A percentile compares a stretch with the other conserved stretches of the same genome.
These are phyloP conservation scores for Trichoderma aggressivum DNA, from an alignment of 2,329 filamentous ascomycete species.

Conservation along the genomic window DNA sequence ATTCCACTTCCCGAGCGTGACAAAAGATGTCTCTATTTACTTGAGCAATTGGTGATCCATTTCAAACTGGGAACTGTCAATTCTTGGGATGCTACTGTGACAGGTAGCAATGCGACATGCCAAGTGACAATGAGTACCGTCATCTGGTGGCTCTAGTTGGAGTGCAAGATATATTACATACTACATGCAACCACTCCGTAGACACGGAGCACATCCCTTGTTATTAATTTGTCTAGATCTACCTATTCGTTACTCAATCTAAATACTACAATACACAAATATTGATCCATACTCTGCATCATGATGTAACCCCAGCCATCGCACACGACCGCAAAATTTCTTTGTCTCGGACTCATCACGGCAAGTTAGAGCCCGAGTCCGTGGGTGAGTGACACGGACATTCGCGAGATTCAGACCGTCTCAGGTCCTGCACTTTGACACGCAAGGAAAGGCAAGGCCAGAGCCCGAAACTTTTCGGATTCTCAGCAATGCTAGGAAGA, in stretches of 20 bases:
- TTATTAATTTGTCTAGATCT: background rate
- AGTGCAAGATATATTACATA: background rate
- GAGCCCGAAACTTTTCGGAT: background rate
- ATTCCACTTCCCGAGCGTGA: background rate
- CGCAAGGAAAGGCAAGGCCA: background rate
- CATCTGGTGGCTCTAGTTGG: background rate
- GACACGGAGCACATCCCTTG: background rate
- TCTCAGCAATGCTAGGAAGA: background rate
- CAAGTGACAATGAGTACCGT: background rate
- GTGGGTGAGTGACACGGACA: background rate
- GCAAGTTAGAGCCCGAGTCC: background rate
- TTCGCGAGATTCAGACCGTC: background rate
- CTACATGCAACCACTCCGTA: background rate
- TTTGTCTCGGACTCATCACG: background rate
- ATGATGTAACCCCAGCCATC: background rate
- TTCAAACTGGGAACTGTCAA: background rate
- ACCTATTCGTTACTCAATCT: background rate
- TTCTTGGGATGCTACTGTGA: background rate
- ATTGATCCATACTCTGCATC: background rate
- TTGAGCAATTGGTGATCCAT: background rate
- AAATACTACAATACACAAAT: background rate
- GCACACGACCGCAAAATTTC: background rate
- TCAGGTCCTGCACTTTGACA: background rate
- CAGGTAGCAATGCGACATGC: background rate
- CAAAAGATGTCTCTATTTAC: background rate